These are phyloP conservation scores for Phytophthora podocarpi DNA, from an alignment of 352 stramenopile genomes.

Conservation along the genomic window DNA sequence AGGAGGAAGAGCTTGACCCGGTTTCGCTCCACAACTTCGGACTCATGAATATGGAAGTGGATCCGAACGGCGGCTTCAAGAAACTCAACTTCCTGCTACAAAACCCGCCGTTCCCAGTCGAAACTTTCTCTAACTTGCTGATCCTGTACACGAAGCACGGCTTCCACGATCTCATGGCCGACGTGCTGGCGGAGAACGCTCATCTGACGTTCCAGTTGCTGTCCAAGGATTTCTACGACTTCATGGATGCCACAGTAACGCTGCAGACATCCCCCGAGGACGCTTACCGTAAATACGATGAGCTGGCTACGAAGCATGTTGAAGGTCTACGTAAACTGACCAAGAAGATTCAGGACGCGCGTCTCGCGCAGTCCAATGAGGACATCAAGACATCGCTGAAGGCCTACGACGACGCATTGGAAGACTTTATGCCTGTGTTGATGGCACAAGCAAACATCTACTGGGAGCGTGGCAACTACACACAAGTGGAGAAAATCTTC, in stretches of 20 bases:
- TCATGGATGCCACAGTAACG: conserved; percentile 95
- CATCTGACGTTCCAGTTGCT: conserved; percentile 95
- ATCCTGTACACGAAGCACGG: conserved; percentile 95
- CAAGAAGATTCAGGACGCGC: conserved; percentile 94
- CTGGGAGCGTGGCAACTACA: conserved; percentile 97
- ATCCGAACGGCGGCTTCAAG: conserved; percentile 93
- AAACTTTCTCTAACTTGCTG: conserved; percentile 96
- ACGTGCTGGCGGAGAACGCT: conserved; percentile 95
- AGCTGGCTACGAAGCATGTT: conserved; percentile 93
- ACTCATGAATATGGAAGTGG: conserved; percentile 95
- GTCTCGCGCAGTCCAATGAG: conserved; percentile 91
- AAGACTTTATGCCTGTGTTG: conserved; percentile 96
- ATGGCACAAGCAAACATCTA: conserved; percentile 97
- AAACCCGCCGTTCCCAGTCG: conserved; percentile 94
- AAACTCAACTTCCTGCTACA: conserved; percentile 96
- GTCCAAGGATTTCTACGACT: conserved; percentile 94
- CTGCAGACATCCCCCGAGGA: conserved; percentile 94
- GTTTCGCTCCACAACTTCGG: conserved; percentile 91
- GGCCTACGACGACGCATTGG: conserved; percentile 94
- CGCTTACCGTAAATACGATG: conserved; percentile 93
- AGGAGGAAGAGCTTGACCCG: conserved; percentile 94
- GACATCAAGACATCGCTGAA: conserved; percentile 92
- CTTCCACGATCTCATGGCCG: conserved; percentile 95
- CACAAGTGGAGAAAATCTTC: conserved; percentile 97
- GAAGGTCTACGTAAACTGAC: conserved; percentile 93